phyloP scores from a whole-genome alignment of 352 stramenopile genomes.

The Albugo candida region DNA sequence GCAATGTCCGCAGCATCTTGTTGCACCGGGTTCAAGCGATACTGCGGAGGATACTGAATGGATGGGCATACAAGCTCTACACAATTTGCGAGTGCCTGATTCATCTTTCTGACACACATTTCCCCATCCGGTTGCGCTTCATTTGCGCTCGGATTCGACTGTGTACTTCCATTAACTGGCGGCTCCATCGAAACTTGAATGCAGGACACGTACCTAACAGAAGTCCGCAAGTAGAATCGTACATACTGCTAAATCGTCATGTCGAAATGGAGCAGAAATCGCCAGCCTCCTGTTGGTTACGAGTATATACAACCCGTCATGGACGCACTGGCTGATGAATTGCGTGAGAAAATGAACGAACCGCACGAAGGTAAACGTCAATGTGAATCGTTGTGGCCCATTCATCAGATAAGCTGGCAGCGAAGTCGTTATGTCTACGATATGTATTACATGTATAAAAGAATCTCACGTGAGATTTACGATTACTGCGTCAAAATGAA shows the following conservation, averaged over 20 bases:
- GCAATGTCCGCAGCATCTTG: slow-evolving; percentile 53
- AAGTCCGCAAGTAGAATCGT: too few species aligned
- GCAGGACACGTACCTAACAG: too few species aligned
- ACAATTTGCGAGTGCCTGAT: slow-evolving; percentile 47
- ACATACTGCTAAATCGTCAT: slow-evolving; percentile 13
- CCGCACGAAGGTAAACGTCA: slow-evolving; percentile 94
- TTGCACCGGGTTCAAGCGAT: slow-evolving; percentile 65
- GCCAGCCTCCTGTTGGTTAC: slow-evolving; percentile 79
- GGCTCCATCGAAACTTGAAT: too few species aligned
- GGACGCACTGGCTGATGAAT: slow-evolving; percentile 91
- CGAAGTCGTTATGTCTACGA: slow-evolving; percentile 97
- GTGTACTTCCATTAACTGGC: too few species aligned
- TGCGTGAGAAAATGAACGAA: slow-evolving; percentile 96
- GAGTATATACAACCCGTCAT: slow-evolving; percentile 90
- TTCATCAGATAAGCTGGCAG: slow-evolving; percentile 99
- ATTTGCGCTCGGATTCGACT: too few species aligned
- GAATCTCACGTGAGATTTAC: slow-evolving; percentile 91
- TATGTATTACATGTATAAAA: slow-evolving; percentile 96
- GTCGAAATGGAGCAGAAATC: slow-evolving; percentile 78
- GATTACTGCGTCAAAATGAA: slow-evolving; percentile 93
- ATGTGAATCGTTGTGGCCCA: slow-evolving; percentile 94
- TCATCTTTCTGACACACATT: slow-evolving; percentile 22
- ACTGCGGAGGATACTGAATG: slow-evolving; percentile 70
- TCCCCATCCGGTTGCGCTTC: too few species aligned
- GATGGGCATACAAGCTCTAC: slow-evolving; percentile 52